Conservation (phyloP, 176 grass and related monocot genomes). For the Aegilops tauschii region DNA sequence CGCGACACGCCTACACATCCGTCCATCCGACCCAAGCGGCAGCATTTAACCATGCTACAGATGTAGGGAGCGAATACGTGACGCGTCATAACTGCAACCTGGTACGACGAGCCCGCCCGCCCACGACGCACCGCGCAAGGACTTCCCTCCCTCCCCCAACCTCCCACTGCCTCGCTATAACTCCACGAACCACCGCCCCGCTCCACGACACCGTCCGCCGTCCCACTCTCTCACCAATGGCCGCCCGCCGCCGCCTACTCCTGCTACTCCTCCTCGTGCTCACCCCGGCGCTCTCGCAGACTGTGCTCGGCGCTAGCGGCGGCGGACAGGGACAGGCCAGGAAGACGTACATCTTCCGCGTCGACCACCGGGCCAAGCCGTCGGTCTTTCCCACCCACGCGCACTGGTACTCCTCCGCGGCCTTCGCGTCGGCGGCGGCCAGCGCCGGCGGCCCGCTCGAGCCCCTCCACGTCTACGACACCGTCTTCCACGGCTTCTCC, state of each 20-base stretch:
- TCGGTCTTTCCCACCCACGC: slow-evolving; percentile 65
- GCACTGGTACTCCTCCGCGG: slow-evolving; percentile 77
- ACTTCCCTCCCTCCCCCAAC: not conserved
- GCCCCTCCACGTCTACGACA: slow-evolving; percentile 81
- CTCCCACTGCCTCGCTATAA: slow-evolving; percentile 27
- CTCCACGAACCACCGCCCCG: slow-evolving; percentile 25
- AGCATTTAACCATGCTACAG: slow-evolving; percentile 11
- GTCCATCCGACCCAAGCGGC: not conserved
- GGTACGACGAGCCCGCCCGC: slow-evolving; percentile 11
- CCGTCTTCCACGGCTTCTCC: slow-evolving; percentile 89
- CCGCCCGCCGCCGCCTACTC: not conserved
- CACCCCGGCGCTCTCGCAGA: not conserved
- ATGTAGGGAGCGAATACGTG: not conserved
- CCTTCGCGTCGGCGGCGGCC: slow-evolving; percentile 29
- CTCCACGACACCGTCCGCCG: slow-evolving; percentile 11
- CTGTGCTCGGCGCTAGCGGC: not conserved
- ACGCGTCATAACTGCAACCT: not conserved
- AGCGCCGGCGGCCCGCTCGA: slow-evolving; percentile 25
- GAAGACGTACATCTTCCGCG: slow-evolving; percentile 87
- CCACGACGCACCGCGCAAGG: slow-evolving; percentile 18
- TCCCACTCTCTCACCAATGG: slow-evolving; percentile 40
- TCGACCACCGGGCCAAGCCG: slow-evolving; percentile 65
- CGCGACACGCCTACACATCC: not conserved
- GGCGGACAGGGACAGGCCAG: not conserved
- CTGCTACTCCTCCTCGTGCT: slow-evolving; percentile 30